Base-by-base conservation (phyloP, 371 early-diverging fungal genomes). In the Zopfochytrium polystomum region DNA sequence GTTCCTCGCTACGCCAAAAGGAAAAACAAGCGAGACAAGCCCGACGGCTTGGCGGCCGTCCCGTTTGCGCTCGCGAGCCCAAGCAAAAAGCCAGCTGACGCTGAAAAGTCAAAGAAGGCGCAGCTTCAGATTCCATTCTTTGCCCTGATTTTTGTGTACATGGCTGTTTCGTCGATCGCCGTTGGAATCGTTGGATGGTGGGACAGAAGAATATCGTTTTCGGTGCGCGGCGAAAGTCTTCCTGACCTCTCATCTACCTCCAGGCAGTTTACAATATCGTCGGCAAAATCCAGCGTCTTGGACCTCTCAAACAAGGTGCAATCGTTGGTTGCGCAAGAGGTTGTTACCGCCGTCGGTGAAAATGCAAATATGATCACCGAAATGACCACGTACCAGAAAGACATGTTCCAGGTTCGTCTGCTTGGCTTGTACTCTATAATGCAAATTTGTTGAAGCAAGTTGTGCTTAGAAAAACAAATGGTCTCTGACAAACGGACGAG, bases 121-220 rank as follows among this genome's bases (percentile, higher is more conserved):
- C 38, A 23, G 27, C 42, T 56, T 18, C 38, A 44, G 45, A 56
- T 56, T 4, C 56, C 56, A 22, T 56, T 56, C 32, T 56, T 56
- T 44, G 56, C 46, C 3, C 30, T 56, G 23, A 56, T 56, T 42
- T 56, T 56, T 26, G 38, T 45, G 3, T 56, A 56, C 23, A 45
- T 56, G 20, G 46, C 56, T 11, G 56, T 25, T 11, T 56, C 56
- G 5, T 42, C 45, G 3, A 25, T 56, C 32, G 45, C 45, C 15
- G 56, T 56, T 3, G 56, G 56, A 5, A 23, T 56, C 18, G 45
- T 56, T 7, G 56, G 56, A 23, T 56, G 56, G 56, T 56, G 45
- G 18, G 45, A n/a, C n/a, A n/a, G n/a, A n/a, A n/a, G n/a, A n/a
- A 13, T 25, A 18, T 9, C 32, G 6, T 13, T 27, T 7, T 11